Conservation (phyloP, 148 eudicot genomes). For the Amaranthus cruentus region DNA sequence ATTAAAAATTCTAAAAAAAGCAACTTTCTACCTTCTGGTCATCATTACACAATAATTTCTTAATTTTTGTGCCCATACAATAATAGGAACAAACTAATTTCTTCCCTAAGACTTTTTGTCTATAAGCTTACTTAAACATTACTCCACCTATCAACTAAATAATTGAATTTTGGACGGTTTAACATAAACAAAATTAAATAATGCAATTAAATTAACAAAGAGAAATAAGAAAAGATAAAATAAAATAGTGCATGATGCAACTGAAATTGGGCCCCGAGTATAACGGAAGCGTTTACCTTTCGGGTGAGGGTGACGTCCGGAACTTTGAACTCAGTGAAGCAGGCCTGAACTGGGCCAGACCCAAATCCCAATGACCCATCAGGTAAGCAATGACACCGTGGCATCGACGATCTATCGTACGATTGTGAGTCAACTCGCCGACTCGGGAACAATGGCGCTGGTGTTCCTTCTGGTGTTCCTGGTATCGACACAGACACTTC, state of each 20-base stretch:
- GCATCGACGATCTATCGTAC: slow-evolving; percentile 84
- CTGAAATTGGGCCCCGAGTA: neutral
- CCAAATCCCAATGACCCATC: slow-evolving; percentile 35
- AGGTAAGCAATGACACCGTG: slow-evolving; percentile 68
- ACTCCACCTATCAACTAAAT: too few species aligned
- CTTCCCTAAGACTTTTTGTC: too few species aligned
- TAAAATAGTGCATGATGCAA: neutral
- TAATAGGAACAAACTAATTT: too few species aligned
- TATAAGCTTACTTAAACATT: too few species aligned
- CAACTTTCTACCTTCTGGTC: too few species aligned
- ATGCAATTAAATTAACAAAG: neutral
- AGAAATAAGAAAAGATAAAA: neutral
- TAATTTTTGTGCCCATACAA: too few species aligned
- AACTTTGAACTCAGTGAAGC: slow-evolving; percentile 54
- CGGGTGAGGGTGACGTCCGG: slow-evolving; percentile 90
- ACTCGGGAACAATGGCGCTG: slow-evolving; percentile 55
- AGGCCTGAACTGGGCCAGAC: slow-evolving; percentile 57
- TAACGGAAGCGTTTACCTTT: slow-evolving; percentile 44
- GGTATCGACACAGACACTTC: slow-evolving; percentile 46
- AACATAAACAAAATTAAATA: too few species aligned
- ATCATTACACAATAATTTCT: too few species aligned
- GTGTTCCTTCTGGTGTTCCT: slow-evolving; percentile 54
- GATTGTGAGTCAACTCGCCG: slow-evolving; percentile 66
- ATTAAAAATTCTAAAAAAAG: too few species aligned
- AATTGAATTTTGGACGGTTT: too few species aligned